Conservation (phyloP, 2,329 filamentous ascomycete genomes). For the Ceratocystis lukuohia region DNA sequence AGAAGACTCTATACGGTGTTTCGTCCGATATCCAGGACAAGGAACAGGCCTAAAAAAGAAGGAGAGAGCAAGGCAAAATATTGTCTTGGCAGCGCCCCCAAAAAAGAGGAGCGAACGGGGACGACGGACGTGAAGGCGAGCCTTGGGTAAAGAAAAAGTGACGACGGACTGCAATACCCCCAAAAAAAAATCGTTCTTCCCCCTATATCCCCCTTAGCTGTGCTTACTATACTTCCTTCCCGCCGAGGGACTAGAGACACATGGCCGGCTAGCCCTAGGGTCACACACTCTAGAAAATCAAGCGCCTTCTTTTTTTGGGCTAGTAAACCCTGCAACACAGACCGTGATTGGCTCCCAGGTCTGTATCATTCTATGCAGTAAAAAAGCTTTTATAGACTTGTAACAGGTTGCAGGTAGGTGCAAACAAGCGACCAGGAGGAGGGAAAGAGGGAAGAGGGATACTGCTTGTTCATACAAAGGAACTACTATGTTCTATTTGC, state of each 20-base stretch:
- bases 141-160: neutral
- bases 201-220: too few relatives aligned
- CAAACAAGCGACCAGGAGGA: neutral
- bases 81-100: neutral
- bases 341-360: neutral
- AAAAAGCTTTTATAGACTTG: neutral
- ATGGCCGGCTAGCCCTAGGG: neutral
- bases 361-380: neutral
- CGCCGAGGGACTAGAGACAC: neutral
- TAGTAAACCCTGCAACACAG: neutral
- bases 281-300: neutral
- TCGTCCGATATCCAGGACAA: conserved; percentile 1
- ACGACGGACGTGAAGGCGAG: too few relatives aligned
- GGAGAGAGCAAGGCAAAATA: neutral
- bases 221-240: neutral
- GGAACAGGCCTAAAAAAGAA: neutral
- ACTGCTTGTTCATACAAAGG: neutral
- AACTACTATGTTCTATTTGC: neutral
- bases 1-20: neutral
- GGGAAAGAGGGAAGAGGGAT: neutral
- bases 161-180: neutral
- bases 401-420: neutral
- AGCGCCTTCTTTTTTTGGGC: neutral
- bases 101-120: neutral
- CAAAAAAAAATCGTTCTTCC: neutral